Base-by-base conservation (phyloP, 2,329 filamentous ascomycete species). In the Claviceps digitariae region DNA sequence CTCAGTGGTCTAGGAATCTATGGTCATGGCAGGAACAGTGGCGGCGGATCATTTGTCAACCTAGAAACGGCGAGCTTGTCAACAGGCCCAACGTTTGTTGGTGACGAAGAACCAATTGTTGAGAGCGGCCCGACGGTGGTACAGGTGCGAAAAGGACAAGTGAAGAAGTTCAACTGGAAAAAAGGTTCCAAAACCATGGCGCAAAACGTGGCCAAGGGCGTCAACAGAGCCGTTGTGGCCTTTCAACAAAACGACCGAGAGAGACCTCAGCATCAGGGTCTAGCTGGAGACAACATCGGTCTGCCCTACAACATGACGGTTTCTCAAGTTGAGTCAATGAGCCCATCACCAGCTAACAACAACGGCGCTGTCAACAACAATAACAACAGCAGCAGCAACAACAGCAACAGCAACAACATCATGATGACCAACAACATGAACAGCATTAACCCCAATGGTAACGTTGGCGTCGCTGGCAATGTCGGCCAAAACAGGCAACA, bases 161-260 rank as follows among this genome's bases (percentile, higher is more conserved):
- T 86, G 52, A 95, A 90, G 73, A 97, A 96, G 68, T 96, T 96
- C 72, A 95, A 95, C 72, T 97, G 93, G 90, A 95, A 96, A 77
- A 95, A 94, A 74, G 90, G 90, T 41, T 88, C 88, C 41, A 91
- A 95, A 70, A 90, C 87, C 53, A 84, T 97, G 61, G 90, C 90
- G 29, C 95, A 96, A 69, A 91, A 90, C 64, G 87, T 97, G 51
- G 86, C 87, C 56, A 96, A 96, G 73, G 90, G 90, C 51, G 83
- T 97, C 67, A 95, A 95, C 69, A 87, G 90, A 52, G 90, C 90
- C 6, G 94, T 96, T 55, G 85, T 84, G 50, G 85, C 84, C 52
- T 83, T 78, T 74, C 79, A 77, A 65, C 76, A 71, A 64, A 81
- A 69, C 62, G 74, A 76, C 46, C 81, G 79, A 48, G 80, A 84